Evolutionary conservation across 495 filamentous ascomycete genomes (phyloP).

Genomic region (Penicillium herquei): DNA sequence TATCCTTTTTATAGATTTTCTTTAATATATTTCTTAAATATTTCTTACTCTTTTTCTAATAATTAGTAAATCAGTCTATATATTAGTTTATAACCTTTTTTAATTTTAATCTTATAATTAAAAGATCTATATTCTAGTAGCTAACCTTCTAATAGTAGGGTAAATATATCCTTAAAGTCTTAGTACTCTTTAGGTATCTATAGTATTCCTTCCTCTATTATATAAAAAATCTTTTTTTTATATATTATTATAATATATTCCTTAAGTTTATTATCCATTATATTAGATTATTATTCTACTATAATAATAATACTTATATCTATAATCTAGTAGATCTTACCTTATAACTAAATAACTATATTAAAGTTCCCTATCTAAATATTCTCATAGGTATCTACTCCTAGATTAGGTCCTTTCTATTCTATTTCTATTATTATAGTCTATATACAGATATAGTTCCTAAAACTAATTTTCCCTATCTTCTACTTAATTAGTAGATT

Average conservation of each 20-base stretch:
- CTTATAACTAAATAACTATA: too few relatives aligned
- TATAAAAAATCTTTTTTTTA: not conserved
- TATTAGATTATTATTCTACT: too few relatives aligned
- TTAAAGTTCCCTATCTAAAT: too few relatives aligned
- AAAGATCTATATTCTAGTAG: not conserved
- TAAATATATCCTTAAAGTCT: conserved; percentile 1
- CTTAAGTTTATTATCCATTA: too few relatives aligned
- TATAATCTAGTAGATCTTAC: too few relatives aligned
- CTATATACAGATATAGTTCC: not conserved
- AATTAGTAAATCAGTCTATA: conserved; percentile 14
- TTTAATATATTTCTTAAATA: conserved; percentile 26
- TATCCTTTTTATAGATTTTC: too few relatives aligned
- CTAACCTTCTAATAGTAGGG: not conserved
- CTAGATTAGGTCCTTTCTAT: too few relatives aligned
- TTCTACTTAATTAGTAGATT: not conserved
- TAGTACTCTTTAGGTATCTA: not conserved
- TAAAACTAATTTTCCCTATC: not conserved
- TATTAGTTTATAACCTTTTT: conserved; percentile 7
- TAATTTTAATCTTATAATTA: conserved; percentile 2
- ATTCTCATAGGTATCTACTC: too few relatives aligned
- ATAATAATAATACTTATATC: too few relatives aligned
- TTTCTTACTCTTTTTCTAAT: conserved; percentile 8
- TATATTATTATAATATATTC: not conserved
- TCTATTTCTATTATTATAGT: not conserved
- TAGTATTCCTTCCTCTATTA: not conserved